Evolutionary conservation across 768 basidiomycete species (phyloP).

Genomic region (Amanita pallidorosea): DNA sequence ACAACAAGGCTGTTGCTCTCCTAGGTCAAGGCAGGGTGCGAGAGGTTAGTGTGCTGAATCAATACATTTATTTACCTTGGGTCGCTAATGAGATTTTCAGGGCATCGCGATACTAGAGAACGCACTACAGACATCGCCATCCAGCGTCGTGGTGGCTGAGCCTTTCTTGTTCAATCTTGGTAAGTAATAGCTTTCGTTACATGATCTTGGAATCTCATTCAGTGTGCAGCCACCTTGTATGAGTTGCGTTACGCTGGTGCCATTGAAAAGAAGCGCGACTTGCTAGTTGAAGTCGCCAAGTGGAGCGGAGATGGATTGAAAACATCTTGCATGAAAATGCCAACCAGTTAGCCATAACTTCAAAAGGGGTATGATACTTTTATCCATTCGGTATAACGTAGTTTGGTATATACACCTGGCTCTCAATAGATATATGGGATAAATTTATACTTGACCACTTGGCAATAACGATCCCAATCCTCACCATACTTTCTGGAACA

Average conservation of each 20-base stretch:
- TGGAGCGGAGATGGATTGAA: constrained; percentile 82
- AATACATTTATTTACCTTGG: neutral
- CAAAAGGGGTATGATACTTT: neutral
- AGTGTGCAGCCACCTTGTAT: constrained; percentile 59
- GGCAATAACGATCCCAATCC: constrained; percentile 88
- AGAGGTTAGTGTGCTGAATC: constrained; percentile 35
- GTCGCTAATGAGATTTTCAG: constrained; percentile 20
- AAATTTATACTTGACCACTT: constrained; percentile 83
- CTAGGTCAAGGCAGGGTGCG: constrained; percentile 62
- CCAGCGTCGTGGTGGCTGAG: constrained; percentile 64
- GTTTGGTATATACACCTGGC: neutral
- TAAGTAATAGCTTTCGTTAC: constrained; percentile 23
- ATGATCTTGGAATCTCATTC: neutral
- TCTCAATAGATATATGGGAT: constrained; percentile 73
- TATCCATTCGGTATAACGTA: neutral
- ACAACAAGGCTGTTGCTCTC: constrained; percentile 65
- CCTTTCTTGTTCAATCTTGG: constrained; percentile 82
- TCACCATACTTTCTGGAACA: constrained; percentile 89
- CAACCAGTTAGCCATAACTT: neutral
- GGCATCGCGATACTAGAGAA: constrained; percentile 61
- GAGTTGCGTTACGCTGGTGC: constrained; percentile 68
- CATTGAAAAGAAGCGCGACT: constrained; percentile 63
- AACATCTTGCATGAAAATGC: constrained; percentile 18
- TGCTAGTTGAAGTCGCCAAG: constrained; percentile 68
- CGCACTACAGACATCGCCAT: constrained; percentile 53